phyloP scores from a whole-genome alignment of 2,329 filamentous ascomycete genomes.

The Penicillium sp. region DNA sequence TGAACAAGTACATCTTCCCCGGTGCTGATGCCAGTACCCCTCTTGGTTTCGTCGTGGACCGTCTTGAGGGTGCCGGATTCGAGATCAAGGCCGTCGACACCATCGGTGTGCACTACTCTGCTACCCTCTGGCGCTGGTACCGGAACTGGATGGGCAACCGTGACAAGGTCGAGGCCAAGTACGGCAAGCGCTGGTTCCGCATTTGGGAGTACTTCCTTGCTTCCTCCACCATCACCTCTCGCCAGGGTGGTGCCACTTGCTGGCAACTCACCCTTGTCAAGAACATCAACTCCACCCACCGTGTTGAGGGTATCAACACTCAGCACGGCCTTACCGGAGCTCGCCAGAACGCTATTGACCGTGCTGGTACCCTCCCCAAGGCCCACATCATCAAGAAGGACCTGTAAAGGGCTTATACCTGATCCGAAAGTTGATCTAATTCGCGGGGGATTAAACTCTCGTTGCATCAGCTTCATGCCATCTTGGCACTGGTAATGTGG shows the following conservation, averaged over 20 bases:
- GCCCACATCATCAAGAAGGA: constrained; percentile 37
- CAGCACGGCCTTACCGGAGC: constrained; percentile 72
- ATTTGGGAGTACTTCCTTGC: constrained; percentile 94
- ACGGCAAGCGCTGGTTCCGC: constrained; percentile 92
- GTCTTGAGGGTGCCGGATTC: constrained; percentile 81
- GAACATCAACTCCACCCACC: constrained; percentile 86
- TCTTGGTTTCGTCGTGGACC: constrained; percentile 81
- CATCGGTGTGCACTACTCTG: constrained; percentile 94
- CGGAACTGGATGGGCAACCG: constrained; percentile 95
- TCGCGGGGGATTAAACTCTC: background rate
- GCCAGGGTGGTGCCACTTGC: constrained; percentile 81
- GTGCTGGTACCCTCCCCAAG: constrained; percentile 36
- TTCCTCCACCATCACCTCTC: constrained; percentile 78
- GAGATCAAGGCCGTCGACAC: constrained; percentile 93
- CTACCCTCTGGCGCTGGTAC: constrained; percentile 97
- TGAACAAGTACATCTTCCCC: constrained; percentile 99
- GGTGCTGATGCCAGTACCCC: constrained; percentile 95
- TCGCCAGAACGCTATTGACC: constrained; percentile 50
- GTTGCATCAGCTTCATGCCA: background rate
- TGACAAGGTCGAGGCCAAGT: constrained; percentile 92
- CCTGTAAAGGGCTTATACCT: constrained; percentile 15
- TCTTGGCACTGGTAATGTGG: background rate
- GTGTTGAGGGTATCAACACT: constrained; percentile 69
- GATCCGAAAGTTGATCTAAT: background rate
- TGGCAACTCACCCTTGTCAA: constrained; percentile 86